Evolutionary conservation across 2,329 filamentous ascomycete species (phyloP).

Genomic region (Eutypa lata): DNA sequence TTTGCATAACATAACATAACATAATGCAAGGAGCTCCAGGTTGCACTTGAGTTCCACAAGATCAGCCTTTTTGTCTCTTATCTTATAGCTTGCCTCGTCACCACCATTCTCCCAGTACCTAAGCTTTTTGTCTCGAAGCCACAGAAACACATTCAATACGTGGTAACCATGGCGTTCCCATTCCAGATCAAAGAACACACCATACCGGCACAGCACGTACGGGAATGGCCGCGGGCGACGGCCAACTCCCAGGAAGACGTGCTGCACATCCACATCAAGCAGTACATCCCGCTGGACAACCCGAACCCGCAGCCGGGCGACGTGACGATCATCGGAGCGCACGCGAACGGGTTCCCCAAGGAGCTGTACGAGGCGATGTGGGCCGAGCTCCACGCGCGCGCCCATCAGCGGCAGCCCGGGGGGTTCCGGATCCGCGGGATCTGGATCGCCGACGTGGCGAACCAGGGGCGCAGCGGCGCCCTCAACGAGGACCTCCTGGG

Average conservation of each 20-base stretch:
- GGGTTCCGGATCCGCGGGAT: constrained; percentile 74
- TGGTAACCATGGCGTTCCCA: constrained; percentile 36
- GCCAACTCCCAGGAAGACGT: constrained; percentile 70
- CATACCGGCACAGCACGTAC: constrained; percentile 72
- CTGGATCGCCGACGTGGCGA: constrained; percentile 87
- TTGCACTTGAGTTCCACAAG: too few relatives aligned
- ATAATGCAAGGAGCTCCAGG: too few relatives aligned
- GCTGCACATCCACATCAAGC: constrained; percentile 75
- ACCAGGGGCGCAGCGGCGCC: constrained; percentile 76
- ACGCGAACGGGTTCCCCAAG: constrained; percentile 94
- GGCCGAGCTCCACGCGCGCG: constrained; percentile 66
- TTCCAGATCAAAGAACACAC: constrained; percentile 73
- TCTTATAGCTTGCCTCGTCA: too few relatives aligned
- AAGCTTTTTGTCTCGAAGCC: neutral
- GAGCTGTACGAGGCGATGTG: constrained; percentile 92
- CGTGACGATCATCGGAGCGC: constrained; percentile 79
- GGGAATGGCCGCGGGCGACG: constrained; percentile 75
- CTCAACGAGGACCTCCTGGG: constrained; percentile 75
- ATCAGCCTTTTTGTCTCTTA: too few relatives aligned
- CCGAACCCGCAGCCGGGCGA: constrained; percentile 66
- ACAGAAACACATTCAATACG: too few relatives aligned
- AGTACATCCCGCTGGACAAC: constrained; percentile 78
- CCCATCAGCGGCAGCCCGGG: constrained; percentile 29
- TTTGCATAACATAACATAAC: too few relatives aligned
- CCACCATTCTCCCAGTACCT: neutral